Evolutionary conservation across 257 asterid species (phyloP).

Genomic region (Misopates orontium): DNA sequence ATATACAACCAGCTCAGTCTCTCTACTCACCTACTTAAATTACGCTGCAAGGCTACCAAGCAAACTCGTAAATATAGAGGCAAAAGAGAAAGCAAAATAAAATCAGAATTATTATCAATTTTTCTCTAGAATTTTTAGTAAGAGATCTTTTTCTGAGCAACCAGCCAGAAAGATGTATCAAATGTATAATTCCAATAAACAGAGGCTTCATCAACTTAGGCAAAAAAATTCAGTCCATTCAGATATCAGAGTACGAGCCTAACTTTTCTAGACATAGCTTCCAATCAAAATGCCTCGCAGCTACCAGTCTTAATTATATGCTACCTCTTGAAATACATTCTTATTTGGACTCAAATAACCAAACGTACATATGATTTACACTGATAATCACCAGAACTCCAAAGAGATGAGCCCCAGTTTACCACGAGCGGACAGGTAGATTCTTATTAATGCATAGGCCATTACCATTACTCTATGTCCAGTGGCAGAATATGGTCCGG

Average conservation of each 20-base stretch:
- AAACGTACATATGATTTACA: background rate
- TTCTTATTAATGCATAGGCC: too few relatives aligned
- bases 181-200: background rate
- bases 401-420: too few relatives aligned
- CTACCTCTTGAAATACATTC: background rate
- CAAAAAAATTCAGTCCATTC: background rate
- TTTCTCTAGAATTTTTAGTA: background rate
- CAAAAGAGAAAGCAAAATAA: background rate
- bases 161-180: background rate
- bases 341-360: background rate
- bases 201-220: background rate
- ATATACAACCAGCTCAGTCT: conserved; percentile 11
- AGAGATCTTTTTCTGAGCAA: conserved; percentile 5
- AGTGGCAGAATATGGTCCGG: background rate
- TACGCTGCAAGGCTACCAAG: conserved; percentile 19
- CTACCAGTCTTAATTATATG: background rate
- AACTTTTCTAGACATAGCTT: background rate
- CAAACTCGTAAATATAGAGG: background rate
- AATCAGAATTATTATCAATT: background rate
- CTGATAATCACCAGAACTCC: background rate
- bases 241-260: background rate
- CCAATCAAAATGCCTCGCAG: background rate
- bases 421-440: too few relatives aligned
- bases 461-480: background rate
- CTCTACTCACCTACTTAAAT: conserved; percentile 4